phyloP scores from a whole-genome alignment of 768 basidiomycete genomes.

The Kwoniella sp. region DNA sequence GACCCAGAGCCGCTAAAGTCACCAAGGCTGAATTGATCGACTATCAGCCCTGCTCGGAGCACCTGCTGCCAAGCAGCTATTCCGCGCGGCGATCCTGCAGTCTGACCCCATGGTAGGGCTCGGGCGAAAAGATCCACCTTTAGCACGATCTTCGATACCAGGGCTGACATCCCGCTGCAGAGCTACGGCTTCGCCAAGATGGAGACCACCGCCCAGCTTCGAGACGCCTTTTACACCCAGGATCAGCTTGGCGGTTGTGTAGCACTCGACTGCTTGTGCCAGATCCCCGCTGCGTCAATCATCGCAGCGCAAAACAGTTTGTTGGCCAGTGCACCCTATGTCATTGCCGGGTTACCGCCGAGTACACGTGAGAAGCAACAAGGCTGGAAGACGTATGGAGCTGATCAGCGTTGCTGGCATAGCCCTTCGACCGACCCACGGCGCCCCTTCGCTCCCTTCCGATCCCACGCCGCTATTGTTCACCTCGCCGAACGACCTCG shows the following conservation, averaged over 20 bases:
- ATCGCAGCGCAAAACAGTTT: conserved; percentile 55
- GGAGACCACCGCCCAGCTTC: conserved; percentile 58
- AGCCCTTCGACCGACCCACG: conserved; percentile 54
- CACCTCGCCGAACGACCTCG: conserved; percentile 55
- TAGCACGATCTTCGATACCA: no score
- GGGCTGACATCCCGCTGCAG: neutral
- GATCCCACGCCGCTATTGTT: conserved; percentile 55
- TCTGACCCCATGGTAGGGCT: conserved; percentile 83
- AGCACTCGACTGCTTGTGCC: conserved; percentile 57
- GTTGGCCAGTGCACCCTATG: conserved; percentile 9
- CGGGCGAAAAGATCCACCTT: no score
- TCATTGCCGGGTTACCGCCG: conserved; percentile 23
- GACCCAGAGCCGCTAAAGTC: neutral
- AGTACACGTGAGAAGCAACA: conserved; percentile 28
- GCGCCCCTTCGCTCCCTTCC: conserved; percentile 56
- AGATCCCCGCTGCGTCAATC: conserved; percentile 57
- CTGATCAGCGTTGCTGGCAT: conserved; percentile 8
- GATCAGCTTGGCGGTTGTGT: conserved; percentile 42
- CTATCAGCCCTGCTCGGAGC: conserved; percentile 62
- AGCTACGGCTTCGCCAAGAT: conserved; percentile 63
- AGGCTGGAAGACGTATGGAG: no score
- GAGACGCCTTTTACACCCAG: conserved; percentile 47
- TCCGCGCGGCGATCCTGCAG: conserved; percentile 73
- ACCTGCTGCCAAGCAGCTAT: conserved; percentile 67
- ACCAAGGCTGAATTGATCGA: neutral